A percentile compares a stretch with the other conserved stretches of the same genome.
Evolutionary conservation across 2,329 filamentous ascomycete species (phyloP).

Genomic region (Beauveria medogensis): DNA sequence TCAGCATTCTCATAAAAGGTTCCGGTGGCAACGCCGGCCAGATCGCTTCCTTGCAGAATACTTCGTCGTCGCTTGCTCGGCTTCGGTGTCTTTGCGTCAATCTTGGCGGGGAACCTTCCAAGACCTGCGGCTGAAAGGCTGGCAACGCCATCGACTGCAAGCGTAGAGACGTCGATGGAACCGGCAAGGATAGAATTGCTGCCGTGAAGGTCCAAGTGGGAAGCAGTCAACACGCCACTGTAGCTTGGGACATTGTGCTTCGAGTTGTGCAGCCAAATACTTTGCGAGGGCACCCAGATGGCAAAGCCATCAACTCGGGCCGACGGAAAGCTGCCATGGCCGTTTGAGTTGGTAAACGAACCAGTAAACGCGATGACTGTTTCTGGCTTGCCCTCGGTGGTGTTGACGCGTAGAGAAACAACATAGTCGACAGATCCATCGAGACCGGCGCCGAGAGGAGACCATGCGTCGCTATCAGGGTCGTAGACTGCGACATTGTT

Average conservation of each 20-base stretch:
- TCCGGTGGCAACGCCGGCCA: conserved; percentile 67
- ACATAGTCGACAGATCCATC: conserved; percentile 69
- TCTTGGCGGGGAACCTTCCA: conserved; percentile 49
- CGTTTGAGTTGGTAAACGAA: conserved; percentile 64
- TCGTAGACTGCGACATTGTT: conserved; percentile 73
- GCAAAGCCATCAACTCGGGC: conserved; percentile 68
- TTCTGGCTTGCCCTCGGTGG: conserved; percentile 61
- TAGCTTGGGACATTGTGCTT: conserved; percentile 56
- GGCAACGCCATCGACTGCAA: conserved; percentile 65
- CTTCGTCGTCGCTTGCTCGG: conserved; percentile 39
- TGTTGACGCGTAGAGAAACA: conserved; percentile 70
- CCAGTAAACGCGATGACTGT: conserved; percentile 74
- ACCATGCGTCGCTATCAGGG: conserved; percentile 60
- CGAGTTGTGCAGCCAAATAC: conserved; percentile 84
- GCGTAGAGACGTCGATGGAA: conserved; percentile 67
- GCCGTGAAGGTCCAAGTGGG: conserved; percentile 55
- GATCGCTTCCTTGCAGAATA: conserved; percentile 28
- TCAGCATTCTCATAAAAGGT: conserved; percentile 63
- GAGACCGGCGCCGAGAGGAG: conserved; percentile 73
- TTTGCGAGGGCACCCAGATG: conserved; percentile 79
- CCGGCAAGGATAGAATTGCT: conserved; percentile 69
- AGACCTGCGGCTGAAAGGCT: conserved; percentile 50
- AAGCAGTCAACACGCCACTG: conserved; percentile 63
- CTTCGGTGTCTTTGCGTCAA: conserved; percentile 30
- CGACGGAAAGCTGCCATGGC: conserved; percentile 55